These are phyloP conservation scores for Peniophora sp. DNA, from an alignment of 1,284 basidiomycete species.

Conservation along the genomic window DNA sequence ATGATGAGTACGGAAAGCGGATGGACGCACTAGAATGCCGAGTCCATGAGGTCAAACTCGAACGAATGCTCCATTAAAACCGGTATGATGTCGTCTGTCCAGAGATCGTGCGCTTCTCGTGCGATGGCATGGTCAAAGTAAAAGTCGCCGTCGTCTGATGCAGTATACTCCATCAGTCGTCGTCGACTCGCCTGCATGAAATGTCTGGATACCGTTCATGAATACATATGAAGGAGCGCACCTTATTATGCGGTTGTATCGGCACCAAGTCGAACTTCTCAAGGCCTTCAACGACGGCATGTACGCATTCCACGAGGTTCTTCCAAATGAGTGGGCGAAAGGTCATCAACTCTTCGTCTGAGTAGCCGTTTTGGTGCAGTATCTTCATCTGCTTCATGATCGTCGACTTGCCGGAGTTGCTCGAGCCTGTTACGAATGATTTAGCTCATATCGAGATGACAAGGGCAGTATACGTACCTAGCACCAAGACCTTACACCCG, in stretches of 20 bases:
- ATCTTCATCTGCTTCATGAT: conserved; percentile 99
- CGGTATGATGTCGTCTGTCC: conserved; percentile 88
- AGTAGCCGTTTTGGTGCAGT: conserved; percentile 93
- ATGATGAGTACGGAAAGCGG: neutral
- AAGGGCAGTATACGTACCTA: conserved; percentile 50
- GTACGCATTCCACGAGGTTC: conserved; percentile 84
- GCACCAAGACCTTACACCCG: conserved; percentile 91
- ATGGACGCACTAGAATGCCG: conserved; percentile 73
- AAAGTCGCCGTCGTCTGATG: conserved; percentile 24
- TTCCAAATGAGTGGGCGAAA: conserved; percentile 82
- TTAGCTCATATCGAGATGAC: neutral
- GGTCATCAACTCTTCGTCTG: conserved; percentile 69
- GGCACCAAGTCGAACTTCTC: conserved; percentile 86
- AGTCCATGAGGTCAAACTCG: conserved; percentile 97
- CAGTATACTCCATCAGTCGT: conserved; percentile 47
- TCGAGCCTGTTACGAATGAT: conserved; percentile 42
- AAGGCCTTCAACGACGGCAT: conserved; percentile 84
- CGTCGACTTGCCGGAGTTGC: conserved; percentile 90
- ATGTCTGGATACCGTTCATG: neutral
- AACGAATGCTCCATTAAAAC: conserved; percentile 80
- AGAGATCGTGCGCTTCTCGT: conserved; percentile 73
- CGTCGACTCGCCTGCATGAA: conserved; percentile 43
- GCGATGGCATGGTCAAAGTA: conserved; percentile 62
- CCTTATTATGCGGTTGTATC: conserved; percentile 67
- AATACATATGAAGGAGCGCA: conserved; percentile 17